These are phyloP conservation scores for Trichosporon ovoides DNA, from an alignment of 1,284 basidiomycete genomes.

Conservation along the genomic window DNA sequence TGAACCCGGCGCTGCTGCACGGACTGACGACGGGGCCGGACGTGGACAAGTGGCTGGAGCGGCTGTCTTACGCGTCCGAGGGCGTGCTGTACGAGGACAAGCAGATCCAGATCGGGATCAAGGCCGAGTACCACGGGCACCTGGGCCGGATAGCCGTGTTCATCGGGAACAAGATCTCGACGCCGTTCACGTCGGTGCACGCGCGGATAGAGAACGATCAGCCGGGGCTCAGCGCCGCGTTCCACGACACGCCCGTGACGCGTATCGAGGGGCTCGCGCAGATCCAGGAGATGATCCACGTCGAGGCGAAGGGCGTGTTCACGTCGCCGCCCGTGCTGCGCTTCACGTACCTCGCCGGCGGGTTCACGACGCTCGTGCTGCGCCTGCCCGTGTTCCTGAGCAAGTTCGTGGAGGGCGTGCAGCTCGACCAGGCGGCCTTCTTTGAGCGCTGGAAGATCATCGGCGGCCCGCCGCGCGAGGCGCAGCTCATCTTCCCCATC, in stretches of 20 bases:
- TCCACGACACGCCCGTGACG: slow-evolving; percentile 78
- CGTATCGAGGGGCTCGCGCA: slow-evolving; percentile 77
- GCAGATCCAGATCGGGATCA: slow-evolving; percentile 91
- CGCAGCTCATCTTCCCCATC: slow-evolving; percentile 81
- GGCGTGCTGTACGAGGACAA: slow-evolving; percentile 95
- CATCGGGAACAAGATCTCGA: slow-evolving; percentile 90
- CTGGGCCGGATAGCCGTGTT: slow-evolving; percentile 88
- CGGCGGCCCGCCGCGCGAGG: slow-evolving; percentile 79
- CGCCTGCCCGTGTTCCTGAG: slow-evolving; percentile 79
- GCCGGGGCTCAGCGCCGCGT: slow-evolving; percentile 66
- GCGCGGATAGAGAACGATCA: slow-evolving; percentile 71
- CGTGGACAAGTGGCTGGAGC: slow-evolving; percentile 83
- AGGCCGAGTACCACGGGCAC: slow-evolving; percentile 89
- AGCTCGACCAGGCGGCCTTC: slow-evolving; percentile 75
- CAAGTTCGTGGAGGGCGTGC: slow-evolving; percentile 91
- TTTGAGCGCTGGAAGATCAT: slow-evolving; percentile 98
- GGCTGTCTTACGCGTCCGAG: slow-evolving; percentile 71
- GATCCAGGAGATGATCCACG: slow-evolving; percentile 83
- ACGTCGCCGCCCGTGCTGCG: slow-evolving; percentile 71
- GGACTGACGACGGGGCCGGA: slow-evolving; percentile 60
- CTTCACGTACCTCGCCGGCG: slow-evolving; percentile 86
- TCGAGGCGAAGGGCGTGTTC: slow-evolving; percentile 90
- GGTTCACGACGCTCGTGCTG: slow-evolving; percentile 78
- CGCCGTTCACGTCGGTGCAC: slow-evolving; percentile 81
- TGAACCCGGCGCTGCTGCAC: slow-evolving; percentile 48